Conservation (phyloP, 192 early-diverging fungal species). For the Podila horticola region DNA sequence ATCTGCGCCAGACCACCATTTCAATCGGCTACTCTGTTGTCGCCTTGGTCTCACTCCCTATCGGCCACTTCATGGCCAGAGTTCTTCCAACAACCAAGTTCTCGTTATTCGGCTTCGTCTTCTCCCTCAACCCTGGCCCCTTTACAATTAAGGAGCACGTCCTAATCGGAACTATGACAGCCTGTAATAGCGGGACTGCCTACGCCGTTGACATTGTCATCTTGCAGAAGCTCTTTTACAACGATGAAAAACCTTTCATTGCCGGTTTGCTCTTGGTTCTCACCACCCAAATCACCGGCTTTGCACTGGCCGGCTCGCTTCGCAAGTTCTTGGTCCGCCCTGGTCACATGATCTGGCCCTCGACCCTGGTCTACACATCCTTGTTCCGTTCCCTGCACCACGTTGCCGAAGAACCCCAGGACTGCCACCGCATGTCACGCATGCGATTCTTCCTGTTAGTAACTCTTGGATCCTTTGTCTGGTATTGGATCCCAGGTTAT, state of each 20-base stretch:
- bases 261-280: constrained; percentile 60
- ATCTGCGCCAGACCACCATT: constrained; percentile 49
- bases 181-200: constrained; percentile 49
- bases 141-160: constrained; percentile 71
- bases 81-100: constrained; percentile 22
- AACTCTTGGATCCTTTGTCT: constrained; percentile 56
- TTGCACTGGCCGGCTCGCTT: constrained; percentile 72
- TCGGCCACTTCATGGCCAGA: constrained; percentile 49
- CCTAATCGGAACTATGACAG: constrained; percentile 60
- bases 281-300: constrained; percentile 63
- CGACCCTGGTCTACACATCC: constrained; percentile 73
- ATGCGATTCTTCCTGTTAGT: constrained; percentile 65
- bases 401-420: constrained; percentile 3
- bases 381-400: constrained; percentile 78
- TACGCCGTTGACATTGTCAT: constrained; percentile 62
- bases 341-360: constrained; percentile 85
- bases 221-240: constrained; percentile 59
- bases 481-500: constrained; percentile 63
- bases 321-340: constrained; percentile 84
- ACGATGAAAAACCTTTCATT: constrained; percentile 56
- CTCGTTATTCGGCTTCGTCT: neutral
- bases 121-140: constrained; percentile 63
- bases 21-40: constrained; percentile 44
- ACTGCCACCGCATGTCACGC: constrained; percentile 40
- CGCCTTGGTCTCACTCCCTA: constrained; percentile 54